Conservation (phyloP, 192 early-diverging fungal genomes). For the Jimgerdemannia flammicorona region DNA sequence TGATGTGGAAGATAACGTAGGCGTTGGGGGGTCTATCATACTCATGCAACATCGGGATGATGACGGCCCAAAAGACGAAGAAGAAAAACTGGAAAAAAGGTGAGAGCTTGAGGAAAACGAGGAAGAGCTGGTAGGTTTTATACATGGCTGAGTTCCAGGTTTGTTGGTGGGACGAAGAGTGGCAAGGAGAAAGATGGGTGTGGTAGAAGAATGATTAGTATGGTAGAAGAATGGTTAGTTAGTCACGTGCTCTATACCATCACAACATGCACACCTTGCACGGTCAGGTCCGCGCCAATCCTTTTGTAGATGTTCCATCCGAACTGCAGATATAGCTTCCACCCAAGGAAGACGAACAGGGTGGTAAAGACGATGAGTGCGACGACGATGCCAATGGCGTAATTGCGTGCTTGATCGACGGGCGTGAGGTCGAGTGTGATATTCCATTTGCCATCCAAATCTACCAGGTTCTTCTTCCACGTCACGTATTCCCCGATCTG, state of each 20-base stretch:
- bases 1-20: not conserved
- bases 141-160: not conserved
- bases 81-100: not conserved
- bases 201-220: not conserved
- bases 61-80: not conserved
- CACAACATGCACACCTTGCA: not conserved
- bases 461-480: not conserved
- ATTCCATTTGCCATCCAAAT: not conserved
- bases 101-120: not conserved
- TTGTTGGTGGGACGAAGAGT: not conserved
- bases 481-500: not conserved
- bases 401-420: not conserved
- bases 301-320: slow-evolving; percentile 1
- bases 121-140: not conserved
- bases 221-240: too few species aligned
- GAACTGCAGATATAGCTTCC: not conserved
- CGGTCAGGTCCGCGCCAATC: not conserved
- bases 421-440: not conserved
- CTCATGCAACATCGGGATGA: not conserved
- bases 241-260: too few species aligned
- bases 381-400: not conserved
- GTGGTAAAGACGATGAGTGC: not conserved
- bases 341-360: not conserved
- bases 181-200: too few species aligned
- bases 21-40: not conserved